A percentile compares a stretch with the other conserved stretches of the same genome.
Evolutionary conservation across 495 filamentous ascomycete genomes (phyloP).

Genomic region (Lindgomyces ingoldianus): DNA sequence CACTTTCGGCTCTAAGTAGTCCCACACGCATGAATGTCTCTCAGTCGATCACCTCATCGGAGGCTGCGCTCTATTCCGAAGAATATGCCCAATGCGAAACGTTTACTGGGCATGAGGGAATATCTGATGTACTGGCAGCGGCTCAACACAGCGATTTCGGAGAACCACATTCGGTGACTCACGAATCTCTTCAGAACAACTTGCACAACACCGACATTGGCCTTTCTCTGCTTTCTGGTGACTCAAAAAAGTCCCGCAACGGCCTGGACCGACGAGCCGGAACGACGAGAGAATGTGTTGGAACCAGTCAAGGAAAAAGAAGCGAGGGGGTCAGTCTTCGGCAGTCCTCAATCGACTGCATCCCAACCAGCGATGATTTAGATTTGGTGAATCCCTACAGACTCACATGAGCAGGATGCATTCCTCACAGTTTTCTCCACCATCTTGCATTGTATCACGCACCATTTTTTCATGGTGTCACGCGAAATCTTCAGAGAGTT

Average conservation of each 20-base stretch:
- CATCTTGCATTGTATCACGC: neutral
- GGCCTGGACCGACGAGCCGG: conserved; percentile 9
- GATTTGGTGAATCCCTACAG: conserved; percentile 6
- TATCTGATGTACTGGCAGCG: neutral
- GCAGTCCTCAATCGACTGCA: neutral
- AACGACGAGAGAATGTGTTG: neutral
- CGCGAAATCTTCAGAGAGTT: no score
- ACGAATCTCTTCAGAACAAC: conserved; percentile 20
- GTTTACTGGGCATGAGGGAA: neutral
- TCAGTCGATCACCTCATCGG: conserved; percentile 4
- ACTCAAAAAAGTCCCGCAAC: conserved; percentile 14
- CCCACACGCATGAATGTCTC: neutral
- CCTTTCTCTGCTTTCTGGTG: neutral
- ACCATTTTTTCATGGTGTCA: no score
- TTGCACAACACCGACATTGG: neutral
- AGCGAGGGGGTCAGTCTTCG: neutral
- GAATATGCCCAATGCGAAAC: neutral
- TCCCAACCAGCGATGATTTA: conserved; percentile 12
- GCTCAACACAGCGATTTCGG: conserved; percentile 8
- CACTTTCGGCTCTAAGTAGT: no score
- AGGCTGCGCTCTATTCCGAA: neutral
- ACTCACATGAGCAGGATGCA: conserved; percentile 5
- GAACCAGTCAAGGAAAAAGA: conserved; percentile 12
- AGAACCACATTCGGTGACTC: conserved; percentile 17
- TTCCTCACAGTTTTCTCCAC: neutral